Conservation (phyloP, 768 basidiomycete species). For the Ramaria rubella region DNA sequence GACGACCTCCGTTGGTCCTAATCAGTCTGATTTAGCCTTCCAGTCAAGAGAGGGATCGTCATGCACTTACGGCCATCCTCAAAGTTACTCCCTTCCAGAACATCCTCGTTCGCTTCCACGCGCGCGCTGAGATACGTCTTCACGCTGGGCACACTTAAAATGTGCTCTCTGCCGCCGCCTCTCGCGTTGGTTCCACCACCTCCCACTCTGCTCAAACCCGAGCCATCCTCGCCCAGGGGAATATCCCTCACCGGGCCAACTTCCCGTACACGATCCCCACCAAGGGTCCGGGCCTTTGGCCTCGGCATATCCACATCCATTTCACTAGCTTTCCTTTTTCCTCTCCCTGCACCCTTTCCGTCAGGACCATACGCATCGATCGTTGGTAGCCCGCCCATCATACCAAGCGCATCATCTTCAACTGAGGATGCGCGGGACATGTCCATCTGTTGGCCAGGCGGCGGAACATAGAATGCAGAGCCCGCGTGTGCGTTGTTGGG, state of each 20-base stretch:
- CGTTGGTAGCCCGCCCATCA: not conserved
- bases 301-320: conserved; percentile 49
- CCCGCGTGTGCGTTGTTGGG: not conserved
- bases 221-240: conserved; percentile 5
- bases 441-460: not conserved
- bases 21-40: not conserved
- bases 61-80: conserved; percentile 49
- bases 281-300: conserved; percentile 61
- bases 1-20: conserved; percentile 63
- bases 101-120: conserved; percentile 60
- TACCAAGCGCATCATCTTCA: conserved; percentile 18
- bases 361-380: conserved; percentile 4
- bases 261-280: conserved; percentile 56
- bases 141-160: conserved; percentile 50
- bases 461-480: conserved; percentile 2
- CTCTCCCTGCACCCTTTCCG: not conserved
- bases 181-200: conserved; percentile 12
- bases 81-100: conserved; percentile 74
- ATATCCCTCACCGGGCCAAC: conserved; percentile 52
- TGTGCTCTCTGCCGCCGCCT: conserved; percentile 19
- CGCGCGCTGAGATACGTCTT: conserved; percentile 52
- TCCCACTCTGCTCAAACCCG: conserved; percentile 4
- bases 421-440: not conserved
- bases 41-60: not conserved
- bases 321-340: conserved; percentile 34